Conservation (phyloP, 192 early-diverging fungal species). For the Rhizophagus clarus region DNA sequence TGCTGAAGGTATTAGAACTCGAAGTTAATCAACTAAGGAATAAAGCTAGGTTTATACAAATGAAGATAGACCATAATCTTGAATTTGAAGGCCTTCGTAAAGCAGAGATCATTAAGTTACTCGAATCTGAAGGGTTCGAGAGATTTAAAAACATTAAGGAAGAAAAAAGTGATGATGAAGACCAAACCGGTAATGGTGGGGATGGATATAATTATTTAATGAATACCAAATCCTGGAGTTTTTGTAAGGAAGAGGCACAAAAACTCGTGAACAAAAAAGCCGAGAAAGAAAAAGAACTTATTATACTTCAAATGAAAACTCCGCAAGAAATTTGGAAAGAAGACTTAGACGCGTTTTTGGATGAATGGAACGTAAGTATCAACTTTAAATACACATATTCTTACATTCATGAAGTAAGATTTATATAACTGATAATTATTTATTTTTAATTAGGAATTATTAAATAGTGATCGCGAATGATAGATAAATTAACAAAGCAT, state of each 20-base stretch:
- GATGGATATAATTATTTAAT: slow-evolving; percentile 28
- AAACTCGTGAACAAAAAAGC: slow-evolving; percentile 68
- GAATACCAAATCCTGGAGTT: not conserved
- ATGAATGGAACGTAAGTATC: slow-evolving; percentile 71
- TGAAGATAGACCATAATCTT: slow-evolving; percentile 86
- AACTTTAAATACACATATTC: too few species aligned
- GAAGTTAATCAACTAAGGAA: slow-evolving; percentile 68
- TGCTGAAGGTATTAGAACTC: slow-evolving; percentile 65
- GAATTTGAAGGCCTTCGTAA: slow-evolving; percentile 87
- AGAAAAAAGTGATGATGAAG: too few species aligned
- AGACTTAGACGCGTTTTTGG: slow-evolving; percentile 82
- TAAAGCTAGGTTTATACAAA: slow-evolving; percentile 85
- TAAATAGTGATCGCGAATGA: too few species aligned
- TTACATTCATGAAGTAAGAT: too few species aligned
- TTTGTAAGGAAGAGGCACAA: slow-evolving; percentile 45
- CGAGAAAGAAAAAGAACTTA: slow-evolving; percentile 69
- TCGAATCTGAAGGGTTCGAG: slow-evolving; percentile 46
- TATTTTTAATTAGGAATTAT: too few species aligned
- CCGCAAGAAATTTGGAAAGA: slow-evolving; percentile 79
- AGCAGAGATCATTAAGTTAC: slow-evolving; percentile 69
- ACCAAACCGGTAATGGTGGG: too few species aligned
- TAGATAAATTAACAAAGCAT: too few species aligned
- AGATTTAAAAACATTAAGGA: not conserved
- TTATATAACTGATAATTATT: too few species aligned
- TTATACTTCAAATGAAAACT: slow-evolving; percentile 59